Evolutionary conservation across 306 rosid species (phyloP), one percentile per base, ranked within the genome.

Genomic region (Castanopsis chinensis): DNA sequence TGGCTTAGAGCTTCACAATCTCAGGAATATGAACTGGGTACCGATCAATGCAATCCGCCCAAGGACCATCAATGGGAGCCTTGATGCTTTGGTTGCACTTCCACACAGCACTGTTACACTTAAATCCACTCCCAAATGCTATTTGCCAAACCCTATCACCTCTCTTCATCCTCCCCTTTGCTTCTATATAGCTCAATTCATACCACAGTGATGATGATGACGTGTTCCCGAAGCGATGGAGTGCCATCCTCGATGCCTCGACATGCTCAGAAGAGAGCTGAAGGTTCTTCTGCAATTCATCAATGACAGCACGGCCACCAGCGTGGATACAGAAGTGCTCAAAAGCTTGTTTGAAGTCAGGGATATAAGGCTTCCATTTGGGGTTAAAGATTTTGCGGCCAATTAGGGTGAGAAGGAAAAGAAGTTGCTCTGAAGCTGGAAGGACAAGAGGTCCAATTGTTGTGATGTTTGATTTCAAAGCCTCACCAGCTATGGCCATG

Each of bases 401-500:
- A 57, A 95, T 89, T 0, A 95, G 89, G 0, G 96, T 91, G 0
- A 90, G 6, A 0, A 95, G 88, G 71, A 95, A 95, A 0, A 95
- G 97, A 3, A 95, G 55, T 78, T 95, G 99, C 79, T 95, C 99
- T 13, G 99, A 95, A 4, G 98, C 99, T 0, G 99, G 99, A 19
- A 95, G 91, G 1, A 95, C 99, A 3, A 95, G 88, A 8, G 99
- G 99, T 2, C 99, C 99, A 70, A 95, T 95, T 0, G 99, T 95
- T 0, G 98, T 95, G 43, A 95, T 95, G 77, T 95, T 95, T 1
- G 98, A 95, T 27, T 95, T 95, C 11, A 95, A 53, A 5, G 99
- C 99, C 28, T 95, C 99, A 1, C 99, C 99, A 6, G 99, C 99
- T 3, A 95, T 95, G 0, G 99, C 99, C 99, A 95, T 95, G 2